Conservation (phyloP, 495 filamentous ascomycete species). For the Penicillium bialowiezense region DNA sequence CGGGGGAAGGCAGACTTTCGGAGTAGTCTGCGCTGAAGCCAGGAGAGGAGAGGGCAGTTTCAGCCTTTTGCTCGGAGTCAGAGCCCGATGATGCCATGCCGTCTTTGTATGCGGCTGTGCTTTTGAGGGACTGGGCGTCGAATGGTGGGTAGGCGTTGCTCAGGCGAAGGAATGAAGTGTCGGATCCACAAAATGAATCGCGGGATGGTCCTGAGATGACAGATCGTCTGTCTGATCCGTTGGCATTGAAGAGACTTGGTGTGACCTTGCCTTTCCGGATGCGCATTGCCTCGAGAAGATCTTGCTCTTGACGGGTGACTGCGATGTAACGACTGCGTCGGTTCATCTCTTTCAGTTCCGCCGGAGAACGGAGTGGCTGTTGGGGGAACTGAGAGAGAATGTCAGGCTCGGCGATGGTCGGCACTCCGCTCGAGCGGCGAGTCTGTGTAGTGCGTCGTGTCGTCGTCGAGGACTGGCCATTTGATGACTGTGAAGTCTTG, state of each 20-base stretch:
- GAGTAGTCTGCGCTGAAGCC: constrained; percentile 36
- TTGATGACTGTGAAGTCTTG: constrained; percentile 24
- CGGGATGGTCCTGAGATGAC: constrained; percentile 34
- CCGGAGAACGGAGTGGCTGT: constrained; percentile 12
- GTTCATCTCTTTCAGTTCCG: constrained; percentile 33
- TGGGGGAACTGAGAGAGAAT: constrained; percentile 26
- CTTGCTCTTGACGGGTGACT: constrained; percentile 81
- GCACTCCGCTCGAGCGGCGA: constrained; percentile 34
- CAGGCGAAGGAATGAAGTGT: constrained; percentile 45
- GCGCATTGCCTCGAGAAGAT: constrained; percentile 77
- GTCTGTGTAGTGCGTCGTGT: constrained; percentile 24
- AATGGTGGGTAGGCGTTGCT: constrained; percentile 34
- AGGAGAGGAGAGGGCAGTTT: constrained; percentile 30
- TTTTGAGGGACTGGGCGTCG: constrained; percentile 23
- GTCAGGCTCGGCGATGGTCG: constrained; percentile 34
- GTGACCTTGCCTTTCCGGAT: constrained; percentile 74
- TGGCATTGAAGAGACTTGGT: constrained; percentile 56
- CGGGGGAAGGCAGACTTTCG: constrained; percentile 39
- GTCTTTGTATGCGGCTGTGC: constrained; percentile 30
- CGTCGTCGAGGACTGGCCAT: constrained; percentile 21
- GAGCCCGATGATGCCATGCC: constrained; percentile 28
- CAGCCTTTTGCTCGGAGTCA: constrained; percentile 38
- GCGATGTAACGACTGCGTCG: constrained; percentile 71
- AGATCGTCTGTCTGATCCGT: constrained; percentile 26
- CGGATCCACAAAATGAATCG: constrained; percentile 38